Base-by-base conservation (phyloP, 768 basidiomycete genomes). In the Tephrocybe sp. region DNA sequence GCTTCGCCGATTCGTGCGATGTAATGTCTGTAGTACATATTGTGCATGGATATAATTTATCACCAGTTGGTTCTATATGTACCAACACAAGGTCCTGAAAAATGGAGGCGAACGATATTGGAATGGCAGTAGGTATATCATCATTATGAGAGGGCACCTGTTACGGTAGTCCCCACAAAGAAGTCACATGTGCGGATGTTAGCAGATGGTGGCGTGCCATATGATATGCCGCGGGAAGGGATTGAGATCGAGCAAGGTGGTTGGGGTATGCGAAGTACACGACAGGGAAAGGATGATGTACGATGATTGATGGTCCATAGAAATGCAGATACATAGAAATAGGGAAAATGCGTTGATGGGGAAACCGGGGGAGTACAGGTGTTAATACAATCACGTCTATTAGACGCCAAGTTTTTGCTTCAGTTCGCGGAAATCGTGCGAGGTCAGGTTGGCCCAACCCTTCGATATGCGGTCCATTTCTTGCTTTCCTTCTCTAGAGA, bases 401-500 rank as follows among this genome's bases (percentile, higher is more conserved):
- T 78, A 84, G 54, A 84, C 81, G 46, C 74, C 79, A 53, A 84
- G 74, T 57, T 69, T 78, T 45, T 63, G 68, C 62, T 85, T 85
- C 68, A 84, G 66, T 28, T 60, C 64, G 45, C 81, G 64, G 59
- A 85, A 81, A 49, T 84, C 78, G n/a, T 70, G 65, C 3, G 79
- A 65, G 47, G 69, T 70, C 60, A 85, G 62, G 14, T 65, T 74
- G 28, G 64, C 58, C 85, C 84, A 87, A 48, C 70, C 61, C 10
- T 66, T 69, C 30, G 73, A 62, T 33, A 87, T 61, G 53, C 72
- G 58, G 17, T 65, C 65, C 75, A 87, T 84, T 66, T 85, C 81
- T 50, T 65, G 65, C 58, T 76, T 80, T 26, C 85, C 85, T 48
- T 73, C 68, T 51, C 84, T 86, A 62, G 52, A 46, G 44, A 54